These are phyloP conservation scores for Eucalyptus leucophloia DNA, from an alignment of 345 rosid species.

Conservation along the genomic window DNA sequence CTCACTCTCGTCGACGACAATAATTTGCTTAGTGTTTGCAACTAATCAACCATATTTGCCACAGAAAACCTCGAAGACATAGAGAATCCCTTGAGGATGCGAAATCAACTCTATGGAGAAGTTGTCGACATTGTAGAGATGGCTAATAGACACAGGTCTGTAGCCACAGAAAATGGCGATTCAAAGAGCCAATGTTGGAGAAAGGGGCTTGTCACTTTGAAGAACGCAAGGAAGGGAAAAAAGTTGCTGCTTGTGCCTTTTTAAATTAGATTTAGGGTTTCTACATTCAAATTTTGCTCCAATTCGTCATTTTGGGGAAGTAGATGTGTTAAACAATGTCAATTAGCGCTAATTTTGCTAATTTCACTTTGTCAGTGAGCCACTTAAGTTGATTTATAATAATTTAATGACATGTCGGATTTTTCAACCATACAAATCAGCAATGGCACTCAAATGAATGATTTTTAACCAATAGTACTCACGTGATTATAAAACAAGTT, in stretches of 20 bases:
- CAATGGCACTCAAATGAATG: not conserved
- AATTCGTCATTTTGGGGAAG: not conserved
- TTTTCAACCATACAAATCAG: not conserved
- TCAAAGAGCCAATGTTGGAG: conserved; percentile 65
- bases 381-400: not conserved
- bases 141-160: not conserved
- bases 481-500: not conserved
- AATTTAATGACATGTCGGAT: not conserved
- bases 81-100: not conserved
- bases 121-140: not conserved
- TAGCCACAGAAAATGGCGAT: conserved; percentile 32
- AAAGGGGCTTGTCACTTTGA: conserved; percentile 22
- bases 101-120: not conserved
- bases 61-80: not conserved
- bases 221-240: not conserved
- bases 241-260: conserved; percentile 65
- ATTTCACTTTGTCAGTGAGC: not conserved
- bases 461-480: not conserved
- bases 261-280: not conserved
- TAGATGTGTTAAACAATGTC: not conserved
- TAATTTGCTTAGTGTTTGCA: not conserved
- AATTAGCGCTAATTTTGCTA: not conserved
- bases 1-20: not conserved
- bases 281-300: not conserved
- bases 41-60: not conserved